Evolutionary conservation across 139 green algal species (phyloP).

Genomic region (Yamagishiella unicocca): DNA sequence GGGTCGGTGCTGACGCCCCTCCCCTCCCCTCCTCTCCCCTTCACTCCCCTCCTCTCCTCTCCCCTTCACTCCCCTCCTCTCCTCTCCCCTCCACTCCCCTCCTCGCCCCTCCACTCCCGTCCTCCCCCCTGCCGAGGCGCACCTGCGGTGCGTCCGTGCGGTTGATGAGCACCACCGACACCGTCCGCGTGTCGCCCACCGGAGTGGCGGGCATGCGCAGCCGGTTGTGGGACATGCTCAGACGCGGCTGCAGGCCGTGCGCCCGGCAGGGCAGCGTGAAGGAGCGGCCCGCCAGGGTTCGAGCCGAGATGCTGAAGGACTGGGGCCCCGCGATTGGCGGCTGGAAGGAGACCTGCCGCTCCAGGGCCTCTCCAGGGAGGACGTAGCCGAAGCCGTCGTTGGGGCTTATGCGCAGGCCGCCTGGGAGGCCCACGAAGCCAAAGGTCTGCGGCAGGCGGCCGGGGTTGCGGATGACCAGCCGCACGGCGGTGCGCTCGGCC

Average conservation of each 20-base stretch:
- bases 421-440: conserved; percentile 64
- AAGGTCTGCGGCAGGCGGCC: conserved; percentile 69
- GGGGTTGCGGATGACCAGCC: conserved; percentile 68
- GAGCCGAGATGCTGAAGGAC: conserved; percentile 51
- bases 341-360: conserved; percentile 62
- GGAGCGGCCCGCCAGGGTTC: conserved; percentile 58
- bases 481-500: conserved; percentile 63
- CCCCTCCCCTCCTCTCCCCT: too few relatives aligned
- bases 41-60: too few relatives aligned
- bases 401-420: conserved; percentile 60
- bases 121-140: not conserved
- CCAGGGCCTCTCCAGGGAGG: conserved; percentile 62
- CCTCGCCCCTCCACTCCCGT: not conserved
- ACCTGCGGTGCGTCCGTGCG: conserved; percentile 52
- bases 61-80: too few relatives aligned
- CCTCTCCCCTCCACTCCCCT: too few relatives aligned
- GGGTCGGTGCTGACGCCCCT: too few relatives aligned
- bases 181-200: conserved; percentile 58
- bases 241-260: conserved; percentile 51
- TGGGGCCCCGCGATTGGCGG: conserved; percentile 69
- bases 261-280: conserved; percentile 66
- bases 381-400: conserved; percentile 71
- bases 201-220: conserved; percentile 69
- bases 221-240: conserved; percentile 67
- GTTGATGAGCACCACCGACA: conserved; percentile 67